phyloP scores from a whole-genome alignment of 208 protist genomes.

The Trypanosoma boissoni region DNA sequence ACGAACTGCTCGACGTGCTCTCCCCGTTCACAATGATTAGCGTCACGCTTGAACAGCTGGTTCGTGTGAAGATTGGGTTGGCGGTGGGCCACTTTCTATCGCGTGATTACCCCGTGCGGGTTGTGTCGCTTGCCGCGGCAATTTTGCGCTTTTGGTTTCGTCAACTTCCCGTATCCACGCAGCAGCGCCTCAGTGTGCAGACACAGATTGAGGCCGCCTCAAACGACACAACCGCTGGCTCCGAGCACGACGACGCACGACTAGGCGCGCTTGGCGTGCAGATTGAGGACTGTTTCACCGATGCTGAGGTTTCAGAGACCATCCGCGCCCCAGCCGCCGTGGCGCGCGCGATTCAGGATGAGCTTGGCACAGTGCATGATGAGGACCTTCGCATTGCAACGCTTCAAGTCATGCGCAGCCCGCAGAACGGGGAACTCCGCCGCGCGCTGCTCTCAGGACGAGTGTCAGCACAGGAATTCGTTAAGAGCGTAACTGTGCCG shows the following conservation, averaged over 20 bases:
- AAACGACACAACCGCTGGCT: conserved; percentile 38
- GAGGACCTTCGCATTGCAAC: conserved; percentile 38
- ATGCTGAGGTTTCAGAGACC: conserved; percentile 47
- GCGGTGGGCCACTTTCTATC: conserved; percentile 53
- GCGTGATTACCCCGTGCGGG: conserved; percentile 30
- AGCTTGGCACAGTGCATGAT: conserved; percentile 26
- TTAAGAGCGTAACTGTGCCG: conserved; percentile 32
- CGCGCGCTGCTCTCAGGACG: conserved; percentile 46
- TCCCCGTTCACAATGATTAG: conserved; percentile 33
- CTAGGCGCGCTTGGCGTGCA: conserved; percentile 60
- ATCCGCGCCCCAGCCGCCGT: conserved; percentile 1
- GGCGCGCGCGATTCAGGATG: conserved; percentile 28
- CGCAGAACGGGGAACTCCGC: conserved; percentile 38
- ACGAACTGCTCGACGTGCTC: conserved; percentile 38
- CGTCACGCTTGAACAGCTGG: conserved; percentile 64
- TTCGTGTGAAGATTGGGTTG: conserved; percentile 46
- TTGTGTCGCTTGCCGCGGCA: conserved; percentile 47
- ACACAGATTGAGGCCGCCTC: conserved; percentile 50
- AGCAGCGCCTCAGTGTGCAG: conserved; percentile 34
- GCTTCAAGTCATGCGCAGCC: conserved; percentile 30
- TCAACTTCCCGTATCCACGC: conserved; percentile 37
- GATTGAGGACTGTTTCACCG: conserved; percentile 60
- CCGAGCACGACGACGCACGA: conserved; percentile 17
- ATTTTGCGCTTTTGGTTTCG: conserved; percentile 78
- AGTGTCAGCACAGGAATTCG: conserved; percentile 44